Conservation (phyloP, 2,329 filamentous ascomycete genomes). For the Didymellaceae sp. region DNA sequence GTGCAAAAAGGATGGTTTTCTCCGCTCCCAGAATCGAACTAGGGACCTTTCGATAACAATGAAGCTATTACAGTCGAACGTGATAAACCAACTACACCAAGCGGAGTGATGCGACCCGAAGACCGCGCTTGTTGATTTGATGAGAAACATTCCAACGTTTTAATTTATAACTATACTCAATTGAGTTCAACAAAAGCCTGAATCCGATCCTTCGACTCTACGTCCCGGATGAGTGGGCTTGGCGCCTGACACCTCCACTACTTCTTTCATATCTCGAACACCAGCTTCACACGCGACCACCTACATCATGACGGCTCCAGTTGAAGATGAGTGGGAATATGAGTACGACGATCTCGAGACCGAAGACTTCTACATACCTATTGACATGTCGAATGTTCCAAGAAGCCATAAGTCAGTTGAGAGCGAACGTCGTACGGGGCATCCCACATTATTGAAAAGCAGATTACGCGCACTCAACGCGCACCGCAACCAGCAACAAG, state of each 20-base stretch:
- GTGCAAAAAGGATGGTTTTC: not conserved
- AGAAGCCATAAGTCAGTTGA: conserved; percentile 25
- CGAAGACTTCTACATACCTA: conserved; percentile 66
- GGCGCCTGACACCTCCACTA: not conserved
- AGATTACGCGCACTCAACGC: conserved; percentile 39
- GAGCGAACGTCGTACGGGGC: conserved; percentile 26
- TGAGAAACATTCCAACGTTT: no score
- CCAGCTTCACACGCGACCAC: not conserved
- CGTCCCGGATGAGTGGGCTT: not conserved
- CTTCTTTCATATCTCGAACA: not conserved
- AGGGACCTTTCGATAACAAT: not conserved
- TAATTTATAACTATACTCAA: no score
- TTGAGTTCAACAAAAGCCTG: no score
- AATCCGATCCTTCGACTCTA: no score
- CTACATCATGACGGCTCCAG: not conserved
- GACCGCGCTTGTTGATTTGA: not conserved
- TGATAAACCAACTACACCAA: not conserved
- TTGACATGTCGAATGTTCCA: conserved; percentile 60
- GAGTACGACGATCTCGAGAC: conserved; percentile 62
- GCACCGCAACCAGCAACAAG: conserved; percentile 24
- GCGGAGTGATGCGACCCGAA: not conserved
- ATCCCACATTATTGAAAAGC: conserved; percentile 38
- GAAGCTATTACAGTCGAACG: not conserved
- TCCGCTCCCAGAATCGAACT: not conserved
- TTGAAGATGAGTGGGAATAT: conserved; percentile 65